A percentile compares a stretch with the other conserved stretches of the same genome.
Evolutionary conservation across 108 stramenopile species (phyloP).

Genomic region (Aurantiochytrium sp.): DNA sequence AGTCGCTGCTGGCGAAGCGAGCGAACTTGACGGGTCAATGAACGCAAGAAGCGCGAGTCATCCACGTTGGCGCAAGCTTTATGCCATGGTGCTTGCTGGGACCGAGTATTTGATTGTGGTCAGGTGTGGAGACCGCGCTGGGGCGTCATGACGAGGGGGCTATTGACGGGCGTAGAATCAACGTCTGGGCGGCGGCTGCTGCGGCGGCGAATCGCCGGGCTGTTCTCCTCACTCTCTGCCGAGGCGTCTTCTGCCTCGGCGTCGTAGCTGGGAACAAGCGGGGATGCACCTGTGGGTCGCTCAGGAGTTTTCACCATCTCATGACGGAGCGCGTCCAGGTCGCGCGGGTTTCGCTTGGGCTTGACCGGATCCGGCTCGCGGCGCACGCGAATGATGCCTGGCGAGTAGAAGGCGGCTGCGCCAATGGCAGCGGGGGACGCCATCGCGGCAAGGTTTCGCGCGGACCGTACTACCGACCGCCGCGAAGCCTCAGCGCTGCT

Average conservation of each 20-base stretch:
- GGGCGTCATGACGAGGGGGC: not conserved
- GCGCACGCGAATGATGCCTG: not conserved
- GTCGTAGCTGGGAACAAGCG: not conserved
- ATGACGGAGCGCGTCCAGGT: conserved; percentile 6
- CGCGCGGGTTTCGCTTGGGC: conserved; percentile 10
- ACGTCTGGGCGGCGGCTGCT: not conserved
- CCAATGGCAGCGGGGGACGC: not conserved
- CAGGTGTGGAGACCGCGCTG: not conserved
- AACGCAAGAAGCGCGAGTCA: no score
- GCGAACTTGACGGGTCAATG: no score
- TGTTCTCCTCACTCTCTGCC: not conserved
- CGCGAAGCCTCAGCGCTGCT: no score
- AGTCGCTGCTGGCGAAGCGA: no score
- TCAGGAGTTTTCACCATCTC: conserved; percentile 9
- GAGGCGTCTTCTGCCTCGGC: not conserved
- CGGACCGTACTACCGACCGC: no score
- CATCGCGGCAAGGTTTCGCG: no score
- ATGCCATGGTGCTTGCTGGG: no score
- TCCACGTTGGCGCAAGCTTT: no score
- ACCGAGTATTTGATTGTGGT: no score
- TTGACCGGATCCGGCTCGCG: not conserved
- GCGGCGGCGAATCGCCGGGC: not conserved
- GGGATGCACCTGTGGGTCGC: not conserved
- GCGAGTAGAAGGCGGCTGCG: not conserved
- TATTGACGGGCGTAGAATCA: not conserved